These are phyloP conservation scores for Discostella stelligera DNA, from an alignment of 352 stramenopile genomes.

Conservation along the genomic window DNA sequence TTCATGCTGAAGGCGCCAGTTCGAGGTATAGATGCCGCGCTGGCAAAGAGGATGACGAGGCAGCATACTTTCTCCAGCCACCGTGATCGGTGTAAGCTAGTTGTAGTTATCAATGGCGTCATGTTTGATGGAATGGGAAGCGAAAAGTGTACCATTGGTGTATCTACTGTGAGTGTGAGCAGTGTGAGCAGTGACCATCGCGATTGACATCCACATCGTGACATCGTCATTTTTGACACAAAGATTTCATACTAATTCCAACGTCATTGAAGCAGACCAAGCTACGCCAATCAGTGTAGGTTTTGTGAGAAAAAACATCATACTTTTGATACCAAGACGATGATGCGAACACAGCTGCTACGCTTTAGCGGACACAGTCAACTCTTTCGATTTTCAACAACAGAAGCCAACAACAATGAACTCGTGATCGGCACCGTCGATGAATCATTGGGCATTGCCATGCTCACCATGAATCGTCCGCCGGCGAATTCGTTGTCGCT, in stretches of 20 bases:
- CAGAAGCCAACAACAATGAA: conserved; percentile 18
- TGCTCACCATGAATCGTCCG: conserved; percentile 67
- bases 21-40: background rate
- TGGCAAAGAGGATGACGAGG: background rate
- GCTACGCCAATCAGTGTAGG: too few species aligned
- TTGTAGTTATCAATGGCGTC: background rate
- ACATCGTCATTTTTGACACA: background rate
- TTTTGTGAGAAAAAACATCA: too few species aligned
- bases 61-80: background rate
- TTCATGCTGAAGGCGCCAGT: background rate
- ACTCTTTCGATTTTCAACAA: conserved; percentile 7
- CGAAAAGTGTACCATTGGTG: too few species aligned
- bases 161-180: too few species aligned
- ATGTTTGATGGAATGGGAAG: too few species aligned
- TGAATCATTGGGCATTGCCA: conserved; percentile 53
- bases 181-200: too few species aligned
- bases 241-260: background rate
- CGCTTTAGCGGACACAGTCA: background rate
- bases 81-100: background rate
- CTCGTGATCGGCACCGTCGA: conserved; percentile 54
- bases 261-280: background rate
- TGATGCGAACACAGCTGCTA: background rate
- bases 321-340: background rate
- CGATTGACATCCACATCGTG: too few species aligned
- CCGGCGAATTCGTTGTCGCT: conserved; percentile 78